These are phyloP conservation scores for Pascua guehoae DNA, from an alignment of 1,284 basidiomycete genomes.

Conservation along the genomic window DNA sequence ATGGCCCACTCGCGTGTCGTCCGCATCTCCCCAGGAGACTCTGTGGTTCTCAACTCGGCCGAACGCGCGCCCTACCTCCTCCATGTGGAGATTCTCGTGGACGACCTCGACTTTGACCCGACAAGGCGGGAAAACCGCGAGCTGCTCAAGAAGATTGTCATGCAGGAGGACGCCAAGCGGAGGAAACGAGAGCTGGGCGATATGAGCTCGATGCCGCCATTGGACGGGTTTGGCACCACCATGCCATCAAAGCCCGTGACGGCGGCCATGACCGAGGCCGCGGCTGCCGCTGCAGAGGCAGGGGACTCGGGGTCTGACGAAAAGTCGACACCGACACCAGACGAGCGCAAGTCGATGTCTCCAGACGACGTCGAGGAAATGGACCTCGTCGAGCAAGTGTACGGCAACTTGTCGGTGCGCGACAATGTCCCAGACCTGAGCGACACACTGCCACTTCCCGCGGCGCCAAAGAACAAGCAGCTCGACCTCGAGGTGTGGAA, in stretches of 20 bases:
- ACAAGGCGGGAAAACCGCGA: slow-evolving; percentile 78
- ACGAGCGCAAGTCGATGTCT: not conserved
- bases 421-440: slow-evolving; percentile 68
- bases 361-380: slow-evolving; percentile 72
- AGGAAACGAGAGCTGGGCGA: slow-evolving; percentile 36
- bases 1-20: slow-evolving; percentile 90
- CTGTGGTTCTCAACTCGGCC: slow-evolving; percentile 96
- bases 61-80: slow-evolving; percentile 93
- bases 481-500: slow-evolving; percentile 77
- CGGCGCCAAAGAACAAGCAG: slow-evolving; percentile 80
- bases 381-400: slow-evolving; percentile 89
- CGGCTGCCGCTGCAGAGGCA: not conserved
- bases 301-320: not conserved
- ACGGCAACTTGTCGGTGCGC: slow-evolving; percentile 69
- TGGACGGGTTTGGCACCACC: slow-evolving; percentile 22
- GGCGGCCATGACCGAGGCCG: not conserved
- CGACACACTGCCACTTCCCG: slow-evolving; percentile 72
- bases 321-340: not conserved
- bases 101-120: slow-evolving; percentile 93
- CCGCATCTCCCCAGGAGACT: slow-evolving; percentile 94
- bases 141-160: slow-evolving; percentile 74
- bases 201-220: not conserved
- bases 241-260: slow-evolving; percentile 19
- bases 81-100: slow-evolving; percentile 84
- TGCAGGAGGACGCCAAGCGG: slow-evolving; percentile 59